A percentile compares a stretch with the other conserved stretches of the same genome.
These are phyloP conservation scores for Thuidium tamariscinum DNA, from an alignment of 225 moss, liverwort and hornwort genomes.

Conservation along the genomic window DNA sequence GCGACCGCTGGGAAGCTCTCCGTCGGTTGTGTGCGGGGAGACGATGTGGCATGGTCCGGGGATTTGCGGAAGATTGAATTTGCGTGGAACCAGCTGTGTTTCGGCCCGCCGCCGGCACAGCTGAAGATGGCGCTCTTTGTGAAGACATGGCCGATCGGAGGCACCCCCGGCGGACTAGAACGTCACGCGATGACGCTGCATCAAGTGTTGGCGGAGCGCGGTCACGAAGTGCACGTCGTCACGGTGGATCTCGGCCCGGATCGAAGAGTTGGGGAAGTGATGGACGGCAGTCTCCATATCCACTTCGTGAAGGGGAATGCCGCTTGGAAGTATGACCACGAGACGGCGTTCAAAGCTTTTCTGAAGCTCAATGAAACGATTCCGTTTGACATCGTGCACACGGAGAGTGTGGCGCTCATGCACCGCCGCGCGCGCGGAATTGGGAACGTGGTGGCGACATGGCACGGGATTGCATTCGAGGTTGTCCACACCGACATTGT, in stretches of 20 bases:
- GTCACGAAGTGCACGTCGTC: slow-evolving; percentile 65
- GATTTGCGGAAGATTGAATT: slow-evolving; percentile 54
- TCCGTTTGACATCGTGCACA: slow-evolving; percentile 58
- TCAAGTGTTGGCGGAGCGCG: slow-evolving; percentile 57
- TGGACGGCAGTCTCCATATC: slow-evolving; percentile 42
- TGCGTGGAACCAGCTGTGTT: slow-evolving; percentile 76
- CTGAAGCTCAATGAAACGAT: neutral
- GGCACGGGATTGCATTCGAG: slow-evolving; percentile 83
- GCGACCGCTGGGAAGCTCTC: neutral
- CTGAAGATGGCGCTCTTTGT: slow-evolving; percentile 61
- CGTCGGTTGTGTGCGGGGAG: neutral
- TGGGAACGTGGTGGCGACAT: slow-evolving; percentile 54
- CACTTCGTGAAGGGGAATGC: slow-evolving; percentile 41
- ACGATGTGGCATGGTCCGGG: slow-evolving; percentile 11
- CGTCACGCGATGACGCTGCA: slow-evolving; percentile 84
- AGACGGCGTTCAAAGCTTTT: slow-evolving; percentile 21
- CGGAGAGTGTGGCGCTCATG: slow-evolving; percentile 68
- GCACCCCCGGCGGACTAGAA: slow-evolving; percentile 69
- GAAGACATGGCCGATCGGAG: slow-evolving; percentile 81
- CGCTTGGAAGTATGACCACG: slow-evolving; percentile 8
- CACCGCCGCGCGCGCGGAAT: slow-evolving; percentile 45
- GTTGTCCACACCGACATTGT: slow-evolving; percentile 32
- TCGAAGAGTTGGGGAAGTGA: slow-evolving; percentile 9
- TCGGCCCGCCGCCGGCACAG: slow-evolving; percentile 5
- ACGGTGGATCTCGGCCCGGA: slow-evolving; percentile 23